A percentile compares a stretch with the other conserved stretches of the same genome.
phyloP scores from a whole-genome alignment of 805 yeast species.

The Suhomyces kilbournensis region DNA sequence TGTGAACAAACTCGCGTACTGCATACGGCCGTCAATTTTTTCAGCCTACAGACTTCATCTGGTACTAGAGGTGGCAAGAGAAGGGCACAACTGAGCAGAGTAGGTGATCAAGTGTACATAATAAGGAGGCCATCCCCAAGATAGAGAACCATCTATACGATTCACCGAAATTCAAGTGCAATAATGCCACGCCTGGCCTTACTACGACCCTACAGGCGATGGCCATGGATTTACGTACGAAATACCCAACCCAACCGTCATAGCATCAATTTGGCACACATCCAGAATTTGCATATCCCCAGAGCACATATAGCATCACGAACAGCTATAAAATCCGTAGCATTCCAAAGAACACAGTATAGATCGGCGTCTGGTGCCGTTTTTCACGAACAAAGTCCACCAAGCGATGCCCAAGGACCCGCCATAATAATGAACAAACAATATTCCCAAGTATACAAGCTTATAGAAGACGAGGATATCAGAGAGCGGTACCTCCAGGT shows the following conservation, averaged over 20 bases:
- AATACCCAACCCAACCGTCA: neutral
- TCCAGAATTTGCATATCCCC: neutral
- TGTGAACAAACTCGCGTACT: neutral
- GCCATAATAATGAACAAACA: slow-evolving; percentile 6
- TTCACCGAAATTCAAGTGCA: neutral
- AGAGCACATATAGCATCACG: neutral
- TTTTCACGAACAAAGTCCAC: neutral
- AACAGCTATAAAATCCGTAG: neutral
- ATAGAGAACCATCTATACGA: neutral
- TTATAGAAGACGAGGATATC: slow-evolving; percentile 7
- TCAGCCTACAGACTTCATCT: neutral
- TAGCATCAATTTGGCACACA: neutral
- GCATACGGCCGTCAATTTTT: neutral
- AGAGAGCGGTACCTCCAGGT: slow-evolving; percentile 13
- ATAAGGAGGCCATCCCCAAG: neutral
- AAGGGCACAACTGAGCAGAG: neutral
- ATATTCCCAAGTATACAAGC: slow-evolving; percentile 6
- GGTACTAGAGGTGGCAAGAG: neutral
- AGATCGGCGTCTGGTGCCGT: neutral
- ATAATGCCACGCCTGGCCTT: neutral
- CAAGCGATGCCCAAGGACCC: neutral
- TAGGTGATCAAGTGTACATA: neutral
- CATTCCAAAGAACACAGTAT: neutral
- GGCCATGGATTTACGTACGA: neutral
- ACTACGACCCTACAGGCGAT: slow-evolving; percentile 1